Percentiles rank a stretch among this genome's conserved stretches.
Evolutionary conservation across 331 rosid species (phyloP).

Genomic region (Malus hybrid): DNA sequence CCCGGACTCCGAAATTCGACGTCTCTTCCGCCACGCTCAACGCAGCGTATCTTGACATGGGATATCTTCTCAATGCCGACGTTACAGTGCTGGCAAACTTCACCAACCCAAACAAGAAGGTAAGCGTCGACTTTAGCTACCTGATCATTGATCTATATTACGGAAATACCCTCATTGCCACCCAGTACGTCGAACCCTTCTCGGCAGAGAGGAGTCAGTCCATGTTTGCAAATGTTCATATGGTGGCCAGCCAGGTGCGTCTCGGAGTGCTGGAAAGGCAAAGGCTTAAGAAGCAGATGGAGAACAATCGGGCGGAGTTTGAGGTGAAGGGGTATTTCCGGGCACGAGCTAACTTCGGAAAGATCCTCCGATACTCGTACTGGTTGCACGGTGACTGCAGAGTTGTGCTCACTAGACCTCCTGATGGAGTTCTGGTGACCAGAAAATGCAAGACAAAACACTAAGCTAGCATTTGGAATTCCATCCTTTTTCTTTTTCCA

Average conservation of each 20-base stretch:
- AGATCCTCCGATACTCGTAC: slow-evolving; percentile 60
- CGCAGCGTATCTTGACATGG: slow-evolving; percentile 90
- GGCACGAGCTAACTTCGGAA: slow-evolving; percentile 67
- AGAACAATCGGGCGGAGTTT: slow-evolving; percentile 44
- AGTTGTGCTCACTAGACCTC: slow-evolving; percentile 60
- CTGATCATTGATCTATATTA: slow-evolving; percentile 46
- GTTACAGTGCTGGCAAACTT: slow-evolving; percentile 65
- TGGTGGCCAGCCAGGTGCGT: slow-evolving; percentile 68
- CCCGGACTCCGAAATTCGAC: slow-evolving; percentile 64
- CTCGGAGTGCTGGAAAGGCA: slow-evolving; percentile 45
- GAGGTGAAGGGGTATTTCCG: slow-evolving; percentile 52
- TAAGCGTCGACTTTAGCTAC: slow-evolving; percentile 66
- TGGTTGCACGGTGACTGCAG: slow-evolving; percentile 53
- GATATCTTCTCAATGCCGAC: slow-evolving; percentile 82
- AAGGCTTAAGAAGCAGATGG: slow-evolving; percentile 53
- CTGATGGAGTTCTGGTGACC: slow-evolving; percentile 48
- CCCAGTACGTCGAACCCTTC: slow-evolving; percentile 64
- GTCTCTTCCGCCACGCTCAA: slow-evolving; percentile 54
- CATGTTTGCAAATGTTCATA: slow-evolving; percentile 45
- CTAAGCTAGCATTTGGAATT: slow-evolving; percentile 7
- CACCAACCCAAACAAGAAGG: slow-evolving; percentile 86
- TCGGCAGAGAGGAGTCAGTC: slow-evolving; percentile 47
- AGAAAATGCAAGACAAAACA: slow-evolving; percentile 63
- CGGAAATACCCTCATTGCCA: slow-evolving; percentile 59
- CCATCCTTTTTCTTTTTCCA: neutral